Conservation (phyloP, 257 asterid species). For the Lycium ferocissimum region DNA sequence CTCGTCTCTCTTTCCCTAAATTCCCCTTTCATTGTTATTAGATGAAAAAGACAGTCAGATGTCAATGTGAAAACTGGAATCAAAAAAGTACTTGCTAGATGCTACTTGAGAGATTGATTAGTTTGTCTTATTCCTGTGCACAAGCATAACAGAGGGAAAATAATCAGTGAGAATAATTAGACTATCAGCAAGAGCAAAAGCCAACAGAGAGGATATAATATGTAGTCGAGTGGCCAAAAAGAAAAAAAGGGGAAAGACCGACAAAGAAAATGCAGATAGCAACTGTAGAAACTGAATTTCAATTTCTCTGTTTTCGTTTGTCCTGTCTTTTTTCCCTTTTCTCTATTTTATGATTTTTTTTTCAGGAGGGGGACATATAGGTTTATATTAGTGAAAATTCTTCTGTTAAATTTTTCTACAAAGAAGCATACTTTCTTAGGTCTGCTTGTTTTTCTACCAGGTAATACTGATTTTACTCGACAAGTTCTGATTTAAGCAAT, state of each 20-base stretch:
- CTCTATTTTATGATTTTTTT: background rate
- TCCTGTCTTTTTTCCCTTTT: background rate
- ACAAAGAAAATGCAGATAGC: constrained; percentile 14
- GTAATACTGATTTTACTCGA: constrained; percentile 2
- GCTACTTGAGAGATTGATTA: constrained; percentile 14
- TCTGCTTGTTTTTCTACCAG: background rate
- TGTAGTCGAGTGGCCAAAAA: background rate
- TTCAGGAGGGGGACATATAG: background rate
- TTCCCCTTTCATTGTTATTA: background rate
- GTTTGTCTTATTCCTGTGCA: constrained; percentile 25
- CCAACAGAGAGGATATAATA: background rate
- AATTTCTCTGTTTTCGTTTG: background rate
- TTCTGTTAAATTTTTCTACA: background rate
- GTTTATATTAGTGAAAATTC: background rate
- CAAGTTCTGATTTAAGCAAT: constrained; percentile 1
- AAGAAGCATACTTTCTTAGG: constrained; percentile 10
- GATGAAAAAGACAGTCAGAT: constrained; percentile 14
- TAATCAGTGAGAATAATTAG: background rate
- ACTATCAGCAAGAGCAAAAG: constrained; percentile 20
- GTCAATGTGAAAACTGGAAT: constrained; percentile 11
- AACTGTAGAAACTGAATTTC: background rate
- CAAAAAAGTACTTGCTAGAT: background rate
- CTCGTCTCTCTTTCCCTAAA: background rate
- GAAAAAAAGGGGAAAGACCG: background rate
- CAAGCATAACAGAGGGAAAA: constrained; percentile 18